These are phyloP conservation scores for Pichia sp. DNA, from an alignment of 1,139 yeast species.

Conservation along the genomic window DNA sequence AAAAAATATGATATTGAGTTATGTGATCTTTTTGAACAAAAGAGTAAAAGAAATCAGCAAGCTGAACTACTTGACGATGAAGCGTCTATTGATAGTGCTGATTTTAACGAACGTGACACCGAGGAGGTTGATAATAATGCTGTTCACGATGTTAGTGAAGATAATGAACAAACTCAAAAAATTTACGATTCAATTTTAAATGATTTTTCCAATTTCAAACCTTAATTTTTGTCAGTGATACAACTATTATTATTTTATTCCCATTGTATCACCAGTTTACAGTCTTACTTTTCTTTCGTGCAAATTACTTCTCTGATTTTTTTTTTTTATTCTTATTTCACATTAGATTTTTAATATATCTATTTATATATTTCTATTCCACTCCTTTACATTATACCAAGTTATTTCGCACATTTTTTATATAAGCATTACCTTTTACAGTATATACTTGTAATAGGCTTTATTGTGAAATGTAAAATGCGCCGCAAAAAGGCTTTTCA, in stretches of 20 bases:
- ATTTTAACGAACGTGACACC: slow-evolving; percentile 3
- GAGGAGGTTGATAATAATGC: background rate
- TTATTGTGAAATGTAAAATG: background rate
- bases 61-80: slow-evolving; percentile 5
- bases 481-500: background rate
- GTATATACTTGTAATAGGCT: no score
- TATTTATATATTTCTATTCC: background rate
- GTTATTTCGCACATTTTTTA: background rate
- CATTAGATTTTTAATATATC: background rate
- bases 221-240: background rate
- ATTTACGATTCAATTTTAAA: slow-evolving; percentile 21
- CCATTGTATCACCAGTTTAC: no score
- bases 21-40: slow-evolving; percentile 43
- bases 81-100: slow-evolving; percentile 11
- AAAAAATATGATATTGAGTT: slow-evolving; percentile 48
- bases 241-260: background rate
- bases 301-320: no score
- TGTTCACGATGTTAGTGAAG: background rate
- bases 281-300: background rate
- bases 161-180: slow-evolving; percentile 2
- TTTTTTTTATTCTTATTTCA: background rate
- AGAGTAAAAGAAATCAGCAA: background rate
- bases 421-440: background rate
- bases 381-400: background rate
- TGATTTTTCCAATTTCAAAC: slow-evolving; percentile 1